A percentile compares a stretch with the other conserved stretches of the same genome.
These are phyloP conservation scores for Nicotiana attenuata DNA, from an alignment of 257 asterid genomes.

Conservation along the genomic window DNA sequence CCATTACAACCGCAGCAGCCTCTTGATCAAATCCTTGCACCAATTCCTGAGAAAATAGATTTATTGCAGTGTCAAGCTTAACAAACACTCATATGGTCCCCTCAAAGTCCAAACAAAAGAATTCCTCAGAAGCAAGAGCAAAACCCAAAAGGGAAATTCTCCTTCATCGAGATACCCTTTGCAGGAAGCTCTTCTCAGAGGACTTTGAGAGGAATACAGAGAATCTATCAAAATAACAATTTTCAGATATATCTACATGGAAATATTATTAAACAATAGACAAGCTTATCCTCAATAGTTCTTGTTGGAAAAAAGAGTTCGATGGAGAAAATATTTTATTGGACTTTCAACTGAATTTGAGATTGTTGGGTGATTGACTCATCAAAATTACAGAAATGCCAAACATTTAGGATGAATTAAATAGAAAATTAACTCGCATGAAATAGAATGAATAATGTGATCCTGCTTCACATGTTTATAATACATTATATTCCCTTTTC, in stretches of 20 bases:
- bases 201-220: background rate
- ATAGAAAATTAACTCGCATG: background rate
- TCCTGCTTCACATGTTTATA: background rate
- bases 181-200: background rate
- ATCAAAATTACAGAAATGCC: background rate
- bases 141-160: background rate
- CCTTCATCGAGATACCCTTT: background rate
- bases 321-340: background rate
- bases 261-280: background rate
- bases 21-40: slow-evolving; percentile 98
- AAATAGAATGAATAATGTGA: background rate
- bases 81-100: background rate
- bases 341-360: background rate
- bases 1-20: slow-evolving; percentile 91
- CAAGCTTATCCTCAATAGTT: background rate
- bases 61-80: slow-evolving; percentile 13
- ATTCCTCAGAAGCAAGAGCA: background rate
- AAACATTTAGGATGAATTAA: background rate
- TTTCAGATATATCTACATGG: background rate
- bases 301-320: background rate
- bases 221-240: background rate
- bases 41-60: slow-evolving; percentile 53
- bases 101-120: background rate
- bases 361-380: background rate
- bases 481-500: background rate